Evolutionary conservation across 768 basidiomycete species (phyloP).

Genomic region (Suillus bovinus): DNA sequence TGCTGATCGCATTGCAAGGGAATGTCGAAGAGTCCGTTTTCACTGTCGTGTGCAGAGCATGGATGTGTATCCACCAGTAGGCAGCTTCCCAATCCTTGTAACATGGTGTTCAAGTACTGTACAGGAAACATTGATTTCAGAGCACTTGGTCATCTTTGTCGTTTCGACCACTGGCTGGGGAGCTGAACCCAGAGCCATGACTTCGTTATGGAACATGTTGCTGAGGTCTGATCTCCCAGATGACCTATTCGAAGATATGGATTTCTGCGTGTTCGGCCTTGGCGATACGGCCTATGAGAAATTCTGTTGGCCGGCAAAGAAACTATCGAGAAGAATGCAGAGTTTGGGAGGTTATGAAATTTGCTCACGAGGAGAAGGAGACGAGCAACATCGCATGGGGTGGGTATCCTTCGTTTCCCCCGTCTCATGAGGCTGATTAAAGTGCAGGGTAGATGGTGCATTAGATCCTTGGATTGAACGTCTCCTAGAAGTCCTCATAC

Average conservation of each 20-base stretch:
- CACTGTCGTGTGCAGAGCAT: constrained; percentile 39
- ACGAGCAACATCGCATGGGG: constrained; percentile 85
- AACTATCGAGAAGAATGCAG: constrained; percentile 57
- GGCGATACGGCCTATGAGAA: constrained; percentile 87
- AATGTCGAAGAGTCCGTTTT: constrained; percentile 65
- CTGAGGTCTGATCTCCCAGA: constrained; percentile 73
- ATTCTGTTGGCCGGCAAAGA: constrained; percentile 92
- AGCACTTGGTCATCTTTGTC: constrained; percentile 71
- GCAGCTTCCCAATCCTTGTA: background rate
- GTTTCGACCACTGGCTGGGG: constrained; percentile 87
- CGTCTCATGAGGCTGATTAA: constrained; percentile 7
- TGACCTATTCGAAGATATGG: constrained; percentile 78
- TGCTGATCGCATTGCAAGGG: constrained; percentile 73
- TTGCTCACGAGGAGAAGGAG: constrained; percentile 72
- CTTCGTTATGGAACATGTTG: constrained; percentile 72
- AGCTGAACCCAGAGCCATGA: constrained; percentile 77
- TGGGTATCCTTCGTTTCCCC: constrained; percentile 33
- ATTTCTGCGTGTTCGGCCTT: constrained; percentile 75
- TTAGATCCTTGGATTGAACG: constrained; percentile 67
- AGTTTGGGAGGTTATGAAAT: constrained; percentile 71
- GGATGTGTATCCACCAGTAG: constrained; percentile 32
- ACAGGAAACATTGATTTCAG: constrained; percentile 68
- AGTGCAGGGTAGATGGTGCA: constrained; percentile 66
- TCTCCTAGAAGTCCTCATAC: constrained; percentile 47
- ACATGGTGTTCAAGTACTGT: background rate